Evolutionary conservation across 768 basidiomycete species (phyloP).

Genomic region (Leccinellum albellum): DNA sequence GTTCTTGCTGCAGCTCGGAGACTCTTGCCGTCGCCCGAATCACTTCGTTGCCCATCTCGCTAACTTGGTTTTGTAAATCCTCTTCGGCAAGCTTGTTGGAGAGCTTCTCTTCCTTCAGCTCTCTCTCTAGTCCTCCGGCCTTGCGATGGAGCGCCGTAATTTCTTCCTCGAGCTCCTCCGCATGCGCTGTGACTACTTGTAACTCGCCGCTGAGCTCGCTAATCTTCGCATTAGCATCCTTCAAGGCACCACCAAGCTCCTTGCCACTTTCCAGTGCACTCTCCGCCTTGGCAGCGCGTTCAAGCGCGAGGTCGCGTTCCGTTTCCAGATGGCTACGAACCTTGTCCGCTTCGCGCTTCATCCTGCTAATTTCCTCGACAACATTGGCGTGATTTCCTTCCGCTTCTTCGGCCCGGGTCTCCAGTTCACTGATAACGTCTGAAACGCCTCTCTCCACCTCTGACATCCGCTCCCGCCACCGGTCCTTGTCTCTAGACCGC

Average conservation of each 20-base stretch:
- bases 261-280: constrained; percentile 56
- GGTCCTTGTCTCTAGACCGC: constrained; percentile 61
- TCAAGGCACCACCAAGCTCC: constrained; percentile 66
- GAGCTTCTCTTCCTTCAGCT: constrained; percentile 52
- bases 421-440: constrained; percentile 62
- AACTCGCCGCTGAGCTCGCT: constrained; percentile 55
- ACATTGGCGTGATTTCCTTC: constrained; percentile 44
- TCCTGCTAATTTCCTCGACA: constrained; percentile 36
- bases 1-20: constrained; percentile 43
- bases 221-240: constrained; percentile 61
- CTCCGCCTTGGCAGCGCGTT: constrained; percentile 65
- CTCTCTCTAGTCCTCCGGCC: constrained; percentile 54
- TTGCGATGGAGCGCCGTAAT: constrained; percentile 47
- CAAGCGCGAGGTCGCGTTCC: constrained; percentile 53
- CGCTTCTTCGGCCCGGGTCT: constrained; percentile 49
- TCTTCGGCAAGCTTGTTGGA: constrained; percentile 35
- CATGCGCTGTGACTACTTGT: constrained; percentile 47
- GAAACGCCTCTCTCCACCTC: constrained; percentile 72
- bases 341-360: constrained; percentile 45
- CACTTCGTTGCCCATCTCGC: constrained; percentile 29
- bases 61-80: constrained; percentile 35
- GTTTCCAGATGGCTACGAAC: constrained; percentile 43
- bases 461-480: constrained; percentile 66
- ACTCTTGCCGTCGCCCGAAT: constrained; percentile 34
- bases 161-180: constrained; percentile 62